These are phyloP conservation scores for Linum usitatissimum DNA, from an alignment of 345 rosid species.

Conservation along the genomic window DNA sequence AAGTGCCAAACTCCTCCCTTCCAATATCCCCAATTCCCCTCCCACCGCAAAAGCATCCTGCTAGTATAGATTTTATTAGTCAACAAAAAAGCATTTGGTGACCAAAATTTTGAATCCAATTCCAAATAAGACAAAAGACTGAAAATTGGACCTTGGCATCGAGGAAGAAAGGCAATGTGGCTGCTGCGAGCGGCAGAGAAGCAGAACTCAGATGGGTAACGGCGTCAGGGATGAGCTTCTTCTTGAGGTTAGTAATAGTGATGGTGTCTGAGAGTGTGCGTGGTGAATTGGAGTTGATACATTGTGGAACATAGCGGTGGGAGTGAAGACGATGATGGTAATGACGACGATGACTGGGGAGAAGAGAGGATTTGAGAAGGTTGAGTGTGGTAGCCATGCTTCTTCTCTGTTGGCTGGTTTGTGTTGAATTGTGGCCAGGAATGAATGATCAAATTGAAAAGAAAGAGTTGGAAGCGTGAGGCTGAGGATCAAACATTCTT, in stretches of 20 bases:
- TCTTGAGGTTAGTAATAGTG: constrained; percentile 6
- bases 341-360: constrained; percentile 9
- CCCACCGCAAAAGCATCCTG: constrained; percentile 76
- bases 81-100: background rate
- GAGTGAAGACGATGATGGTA: background rate
- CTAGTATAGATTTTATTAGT: background rate
- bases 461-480: no score
- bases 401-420: background rate
- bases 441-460: no score
- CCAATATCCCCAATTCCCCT: constrained; percentile 78
- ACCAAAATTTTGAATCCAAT: background rate
- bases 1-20: constrained; percentile 68
- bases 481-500: no score
- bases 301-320: background rate
- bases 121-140: background rate
- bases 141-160: constrained; percentile 41
- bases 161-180: constrained; percentile 49
- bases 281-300: constrained; percentile 9
- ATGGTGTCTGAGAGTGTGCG: constrained; percentile 6
- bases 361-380: constrained; percentile 35
- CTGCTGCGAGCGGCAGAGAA: constrained; percentile 46
- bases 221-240: constrained; percentile 16
- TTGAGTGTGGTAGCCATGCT: constrained; percentile 67
- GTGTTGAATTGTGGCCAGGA: background rate
- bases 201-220: constrained; percentile 29